Conservation (phyloP, 2,329 filamentous ascomycete species). For the Hymenoscyphus fraxineus region DNA sequence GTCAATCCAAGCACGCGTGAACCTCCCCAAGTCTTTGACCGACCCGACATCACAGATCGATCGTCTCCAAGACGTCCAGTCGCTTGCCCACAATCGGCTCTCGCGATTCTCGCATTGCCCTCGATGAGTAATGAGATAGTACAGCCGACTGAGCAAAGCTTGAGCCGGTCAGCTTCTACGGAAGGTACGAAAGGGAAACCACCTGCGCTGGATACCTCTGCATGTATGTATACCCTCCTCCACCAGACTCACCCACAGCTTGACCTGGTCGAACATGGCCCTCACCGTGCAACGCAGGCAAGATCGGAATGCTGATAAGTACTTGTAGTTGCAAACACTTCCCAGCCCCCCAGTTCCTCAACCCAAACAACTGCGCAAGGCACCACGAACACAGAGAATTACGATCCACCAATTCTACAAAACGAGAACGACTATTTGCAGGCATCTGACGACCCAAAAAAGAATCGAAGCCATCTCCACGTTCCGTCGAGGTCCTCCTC, state of each 20-base stretch:
- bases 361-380: slow-evolving; percentile 32
- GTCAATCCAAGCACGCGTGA: slow-evolving; percentile 22
- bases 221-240: slow-evolving; percentile 25
- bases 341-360: slow-evolving; percentile 32
- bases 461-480: slow-evolving; percentile 50
- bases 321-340: slow-evolving; percentile 26
- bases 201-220: slow-evolving; percentile 33
- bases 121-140: slow-evolving; percentile 38
- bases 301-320: slow-evolving; percentile 23
- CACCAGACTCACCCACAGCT: not conserved
- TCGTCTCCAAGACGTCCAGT: not conserved
- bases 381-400: slow-evolving; percentile 32
- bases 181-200: slow-evolving; percentile 33
- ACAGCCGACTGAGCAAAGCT: slow-evolving; percentile 35
- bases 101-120: slow-evolving; percentile 29
- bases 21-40: slow-evolving; percentile 14
- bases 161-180: slow-evolving; percentile 31
- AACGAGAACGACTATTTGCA: slow-evolving; percentile 29
- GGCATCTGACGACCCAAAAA: slow-evolving; percentile 33
- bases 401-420: slow-evolving; percentile 27
- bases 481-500: slow-evolving; percentile 62
- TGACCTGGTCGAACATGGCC: not conserved
- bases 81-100: slow-evolving; percentile 10
- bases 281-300: not conserved
- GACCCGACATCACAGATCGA: slow-evolving; percentile 10